phyloP scores from a whole-genome alignment of 352 stramenopile genomes.

The Pythium grandisporangium region DNA sequence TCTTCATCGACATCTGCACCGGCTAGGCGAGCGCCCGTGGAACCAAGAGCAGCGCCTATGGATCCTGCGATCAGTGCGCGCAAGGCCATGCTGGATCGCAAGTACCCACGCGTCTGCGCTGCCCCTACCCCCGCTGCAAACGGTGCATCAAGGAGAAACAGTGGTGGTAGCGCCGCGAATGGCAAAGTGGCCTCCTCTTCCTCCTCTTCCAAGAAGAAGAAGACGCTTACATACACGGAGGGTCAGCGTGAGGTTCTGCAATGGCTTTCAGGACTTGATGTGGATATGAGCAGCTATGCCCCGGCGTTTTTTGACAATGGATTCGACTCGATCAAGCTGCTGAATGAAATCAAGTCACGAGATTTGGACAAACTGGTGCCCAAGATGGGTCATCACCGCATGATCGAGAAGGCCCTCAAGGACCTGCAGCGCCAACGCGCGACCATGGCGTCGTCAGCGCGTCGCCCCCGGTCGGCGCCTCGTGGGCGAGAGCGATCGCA shows the following conservation, averaged over 20 bases:
- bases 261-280: conserved; percentile 61
- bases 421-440: conserved; percentile 68
- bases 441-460: conserved; percentile 32
- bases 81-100: conserved; percentile 70
- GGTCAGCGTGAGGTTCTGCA: conserved; percentile 70
- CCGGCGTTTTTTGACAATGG: conserved; percentile 81
- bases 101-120: conserved; percentile 73
- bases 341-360: conserved; percentile 61
- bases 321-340: conserved; percentile 82
- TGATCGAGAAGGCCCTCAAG: conserved; percentile 71
- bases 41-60: not conserved
- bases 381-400: conserved; percentile 76
- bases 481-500: conserved; percentile 12
- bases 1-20: too few species aligned
- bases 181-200: conserved; percentile 7
- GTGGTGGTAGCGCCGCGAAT: conserved; percentile 19
- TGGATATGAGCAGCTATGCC: conserved; percentile 83
- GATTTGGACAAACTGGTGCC: conserved; percentile 67
- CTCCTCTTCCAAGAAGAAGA: conserved; percentile 15
- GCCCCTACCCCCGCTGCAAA: conserved; percentile 12
- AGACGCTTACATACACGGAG: conserved; percentile 41
- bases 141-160: conserved; percentile 6
- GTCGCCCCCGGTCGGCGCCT: conserved; percentile 21
- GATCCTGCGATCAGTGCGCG: conserved; percentile 16
- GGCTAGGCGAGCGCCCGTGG: conserved; percentile 9